Evolutionary conservation across 129 eudicot genomes (phyloP).

Genomic region (Tagetes erecta): DNA sequence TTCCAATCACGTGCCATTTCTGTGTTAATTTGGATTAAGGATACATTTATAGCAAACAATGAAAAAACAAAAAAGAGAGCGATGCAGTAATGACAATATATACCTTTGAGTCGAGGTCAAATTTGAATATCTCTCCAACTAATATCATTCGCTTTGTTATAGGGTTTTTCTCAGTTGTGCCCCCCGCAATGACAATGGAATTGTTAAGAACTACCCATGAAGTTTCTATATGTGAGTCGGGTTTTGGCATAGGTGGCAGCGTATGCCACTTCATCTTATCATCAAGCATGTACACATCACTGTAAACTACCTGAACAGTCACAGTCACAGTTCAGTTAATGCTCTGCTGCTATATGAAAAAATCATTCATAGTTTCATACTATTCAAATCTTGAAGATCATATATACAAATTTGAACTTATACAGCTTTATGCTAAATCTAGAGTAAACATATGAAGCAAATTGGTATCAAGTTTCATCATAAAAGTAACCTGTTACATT

Average conservation of each 20-base stretch:
- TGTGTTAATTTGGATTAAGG: conserved; percentile 28
- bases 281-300: conserved; percentile 79
- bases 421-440: neutral
- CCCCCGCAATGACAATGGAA: conserved; percentile 70
- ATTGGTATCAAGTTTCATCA: neutral
- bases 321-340: neutral
- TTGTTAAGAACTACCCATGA: conserved; percentile 65
- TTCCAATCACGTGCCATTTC: conserved; percentile 87
- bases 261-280: conserved; percentile 58
- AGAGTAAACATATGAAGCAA: too few relatives aligned
- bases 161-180: conserved; percentile 79
- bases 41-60: neutral
- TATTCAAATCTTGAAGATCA: neutral
- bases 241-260: conserved; percentile 78
- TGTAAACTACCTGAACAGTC: conserved; percentile 57
- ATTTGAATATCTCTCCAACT: conserved; percentile 72
- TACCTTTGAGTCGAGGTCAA: conserved; percentile 52
- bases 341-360: neutral
- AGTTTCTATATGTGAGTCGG: conserved; percentile 72
- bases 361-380: too few relatives aligned
- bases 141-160: conserved; percentile 72
- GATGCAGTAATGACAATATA: conserved; percentile 18
- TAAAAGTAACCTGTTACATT: neutral
- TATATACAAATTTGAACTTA: neutral
- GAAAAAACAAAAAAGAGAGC: neutral